Base-by-base conservation (phyloP, 371 early-diverging fungal genomes). In the Enteropsectra breve region DNA sequence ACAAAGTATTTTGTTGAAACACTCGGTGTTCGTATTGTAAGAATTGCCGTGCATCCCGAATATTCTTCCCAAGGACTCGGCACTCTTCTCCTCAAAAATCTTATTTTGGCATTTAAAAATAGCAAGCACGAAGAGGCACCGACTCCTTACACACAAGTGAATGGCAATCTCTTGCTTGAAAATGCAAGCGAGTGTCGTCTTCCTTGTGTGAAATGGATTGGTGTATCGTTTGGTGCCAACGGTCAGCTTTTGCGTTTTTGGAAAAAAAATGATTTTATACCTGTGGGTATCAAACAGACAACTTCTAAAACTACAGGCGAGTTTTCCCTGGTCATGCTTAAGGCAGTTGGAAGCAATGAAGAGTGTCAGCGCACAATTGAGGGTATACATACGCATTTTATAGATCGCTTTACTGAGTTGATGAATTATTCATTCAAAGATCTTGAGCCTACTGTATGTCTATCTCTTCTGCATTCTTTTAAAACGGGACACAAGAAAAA, bases 31-130 rank as follows among this genome's bases (percentile, higher is more conserved):
- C 86, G 98, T 63, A 85, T 98, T n/a, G 94, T 98, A n/a, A 88
- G 98, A 63, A 92, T 98, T 68, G 95, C 96, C 32, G 92, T 95
- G 0, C 94, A 94, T 78, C 95, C 94, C 2, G 92, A 92, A 66
- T 93, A 91, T 74, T 83, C 86, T 50, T 84, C 87, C 69, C 95
- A 93, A 96, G 96, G 97, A 1, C 95, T 93, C 78, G 98, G 98
- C 0, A 80, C 85, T 21, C 83, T 88, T 18, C 89, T 92, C 3
- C 76, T 96, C 30, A 86, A 88, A 45, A 81, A 86, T 50, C 79
- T 97, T 33, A 84, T 66, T 8, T 81, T 85, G 40, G 90, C 86
- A 77, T 92, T 89, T 80, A 83, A 84, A 74, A 89, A 90, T 32
- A 82, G 87, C 72, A 83, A 87, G 53, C 74, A 92, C 52, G 78